Evolutionary conservation across 352 stramenopile genomes (phyloP), one percentile per base, ranked within the genome.

Genomic region (Pythium dissotocum): DNA sequence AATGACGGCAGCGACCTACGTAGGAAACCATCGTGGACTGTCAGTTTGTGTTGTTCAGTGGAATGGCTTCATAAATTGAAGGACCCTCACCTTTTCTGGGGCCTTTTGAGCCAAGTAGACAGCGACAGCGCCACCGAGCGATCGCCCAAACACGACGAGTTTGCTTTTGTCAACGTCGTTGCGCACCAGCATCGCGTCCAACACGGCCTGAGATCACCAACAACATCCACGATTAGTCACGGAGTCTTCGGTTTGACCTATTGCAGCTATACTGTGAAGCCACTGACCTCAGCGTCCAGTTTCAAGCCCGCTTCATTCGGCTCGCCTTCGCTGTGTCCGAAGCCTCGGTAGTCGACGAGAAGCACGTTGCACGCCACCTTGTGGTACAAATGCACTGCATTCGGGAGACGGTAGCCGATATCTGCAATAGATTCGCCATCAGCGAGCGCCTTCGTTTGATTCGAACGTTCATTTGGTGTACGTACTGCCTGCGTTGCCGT

Each of bases 311-410:
- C 60, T 72, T 99, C 95, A 6, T 68, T 94, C 6, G 91, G 89
- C 26, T 79, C 75, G 38, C 91, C 85, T 46, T 97, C 89, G 52
- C 85, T 97, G 69, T 98, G 86, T 10, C 95, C 95, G 61, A 97
- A 99, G 33, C 94, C 95, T 32, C 95, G 80, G 73, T 99, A 99
- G 73, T 99, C 95, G 13, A 99, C 91, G 13, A 98, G 79, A 33
- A 98, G 66, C 53, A 99, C 73, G 63, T 99, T 98, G 64, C 77
- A 86, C 4, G 87, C 72, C 16, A 97, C 76, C 69, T 96, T 87
- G 60, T 86, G 77, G 58, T 91, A 93, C 80, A 99, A 76, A 68
- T 98, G 83, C 32, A 96, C 65, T 0, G 91, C 94, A 65, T 99
- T 98, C 9, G 95, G 95, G 26, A 99, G 77, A 40, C 95, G 84